Base-by-base conservation (phyloP, 1,284 basidiomycete species). In the Puccinia sorghi region DNA sequence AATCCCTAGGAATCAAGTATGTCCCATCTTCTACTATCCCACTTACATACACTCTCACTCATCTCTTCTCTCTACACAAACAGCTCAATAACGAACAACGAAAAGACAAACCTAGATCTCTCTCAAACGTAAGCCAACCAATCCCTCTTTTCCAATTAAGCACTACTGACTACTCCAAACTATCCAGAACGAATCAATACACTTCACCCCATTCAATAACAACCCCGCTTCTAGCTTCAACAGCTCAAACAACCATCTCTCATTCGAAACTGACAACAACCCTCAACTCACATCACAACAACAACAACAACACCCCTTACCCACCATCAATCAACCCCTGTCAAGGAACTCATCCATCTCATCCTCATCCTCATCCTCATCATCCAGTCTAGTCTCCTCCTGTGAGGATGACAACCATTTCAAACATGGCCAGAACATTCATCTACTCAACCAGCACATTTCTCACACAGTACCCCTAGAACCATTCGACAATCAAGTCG, bases 401-500 rank as follows among this genome's bases (percentile, higher is more conserved):
- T 72, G 56, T 27, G 64, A 66, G 32, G 41, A 66, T 41, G 61
- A 74, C 17, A 59, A 52, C 39, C 41, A 50, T 15, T 69, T 66
- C 22, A 69, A 80, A 22, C 27, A 66, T 17, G 50, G 75, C 54
- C 57, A 80, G 48, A 64, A 79, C 52, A 74, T 70, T 64, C 81
- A 66, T 32, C 57, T 59, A 4, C 50, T 73, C 41, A 57, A 80
- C 59, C 72, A 76, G 3, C 73, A 69, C 50, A 57, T 75, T 37
- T 85, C 92, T 66, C 92, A 93, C n/a, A 93, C 94, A 75, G 94
- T 99, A 63, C 96, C 96, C 50, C 87, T 99, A 6, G 90, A 93
- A 79, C 97, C 97, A 1, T 99, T 97, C 86, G 90, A 93, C 76
- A 97, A 99, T 83, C 95, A 98, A 85, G 96, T 99, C 32, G 96